Conservation (phyloP, 495 filamentous ascomycete species). For the Halenospora varia region DNA sequence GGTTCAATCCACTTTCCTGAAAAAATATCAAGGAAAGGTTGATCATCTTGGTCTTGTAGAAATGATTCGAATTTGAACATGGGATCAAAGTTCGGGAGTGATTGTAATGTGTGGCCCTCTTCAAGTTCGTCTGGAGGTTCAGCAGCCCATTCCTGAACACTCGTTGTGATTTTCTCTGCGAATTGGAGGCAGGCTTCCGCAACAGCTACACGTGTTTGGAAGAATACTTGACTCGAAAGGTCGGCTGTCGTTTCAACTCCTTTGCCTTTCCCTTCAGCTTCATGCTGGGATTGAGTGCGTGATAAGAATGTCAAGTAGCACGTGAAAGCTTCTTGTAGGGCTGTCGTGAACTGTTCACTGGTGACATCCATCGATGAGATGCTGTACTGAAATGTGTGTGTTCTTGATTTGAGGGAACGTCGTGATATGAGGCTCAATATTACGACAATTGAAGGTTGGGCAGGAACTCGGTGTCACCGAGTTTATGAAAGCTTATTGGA, state of each 20-base stretch:
- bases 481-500: background rate
- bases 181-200: conserved; percentile 8
- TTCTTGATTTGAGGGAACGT: background rate
- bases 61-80: background rate
- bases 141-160: conserved; percentile 8
- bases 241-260: conserved; percentile 11
- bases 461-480: background rate
- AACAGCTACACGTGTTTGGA: background rate
- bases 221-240: background rate
- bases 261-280: conserved; percentile 7
- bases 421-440: background rate
- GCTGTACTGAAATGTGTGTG: background rate
- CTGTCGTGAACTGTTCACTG: conserved; percentile 5
- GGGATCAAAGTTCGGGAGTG: background rate
- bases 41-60: background rate
- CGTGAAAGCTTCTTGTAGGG: conserved; percentile 12
- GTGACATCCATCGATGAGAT: conserved; percentile 14
- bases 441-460: background rate
- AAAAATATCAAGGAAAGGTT: conserved; percentile 4
- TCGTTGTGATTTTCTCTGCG: conserved; percentile 1
- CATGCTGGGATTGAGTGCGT: conserved; percentile 1
- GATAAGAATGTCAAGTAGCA: conserved; percentile 9
- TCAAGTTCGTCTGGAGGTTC: background rate
- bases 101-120: background rate
- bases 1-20: conserved; percentile 9